These are phyloP conservation scores for Clohesyomyces aquaticus DNA, from an alignment of 495 filamentous ascomycete species.

Conservation along the genomic window DNA sequence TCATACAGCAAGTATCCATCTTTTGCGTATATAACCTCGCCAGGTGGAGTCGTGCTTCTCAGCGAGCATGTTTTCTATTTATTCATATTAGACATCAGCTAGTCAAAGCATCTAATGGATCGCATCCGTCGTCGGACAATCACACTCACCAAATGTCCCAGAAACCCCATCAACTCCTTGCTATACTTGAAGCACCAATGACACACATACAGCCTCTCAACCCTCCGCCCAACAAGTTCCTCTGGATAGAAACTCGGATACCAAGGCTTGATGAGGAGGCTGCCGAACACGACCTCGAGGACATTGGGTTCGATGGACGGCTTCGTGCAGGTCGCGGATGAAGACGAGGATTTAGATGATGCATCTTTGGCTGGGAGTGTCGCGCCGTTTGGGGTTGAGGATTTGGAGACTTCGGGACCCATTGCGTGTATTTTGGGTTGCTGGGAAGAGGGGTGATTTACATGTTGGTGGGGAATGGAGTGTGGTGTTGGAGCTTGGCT, in stretches of 20 bases:
- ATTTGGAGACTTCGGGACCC: not conserved
- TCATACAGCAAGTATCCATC: constrained; percentile 77
- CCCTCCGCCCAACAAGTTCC: constrained; percentile 45
- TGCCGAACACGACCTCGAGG: constrained; percentile 51
- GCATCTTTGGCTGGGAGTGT: not conserved
- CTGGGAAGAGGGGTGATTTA: not conserved
- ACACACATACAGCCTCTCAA: constrained; percentile 78
- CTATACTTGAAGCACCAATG: constrained; percentile 93
- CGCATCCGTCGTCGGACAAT: no score
- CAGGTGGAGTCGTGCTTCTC: constrained; percentile 47
- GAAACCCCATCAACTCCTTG: constrained; percentile 65
- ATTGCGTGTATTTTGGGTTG: not conserved
- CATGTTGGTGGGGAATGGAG: not conserved
- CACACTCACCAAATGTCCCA: constrained; percentile 51
- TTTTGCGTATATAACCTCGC: constrained; percentile 58
- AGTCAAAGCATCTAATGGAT: no score
- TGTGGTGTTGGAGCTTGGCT: not conserved
- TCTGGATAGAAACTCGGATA: constrained; percentile 54
- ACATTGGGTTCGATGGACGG: constrained; percentile 45
- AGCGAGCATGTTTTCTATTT: constrained; percentile 48
- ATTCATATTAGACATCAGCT: no score
- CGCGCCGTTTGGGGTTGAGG: constrained; percentile 1
- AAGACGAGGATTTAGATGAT: constrained; percentile 3
- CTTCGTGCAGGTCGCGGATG: constrained; percentile 1
- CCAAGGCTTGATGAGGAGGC: constrained; percentile 52